Evolutionary conservation across 192 early-diverging fungal genomes (phyloP).

Genomic region (Coemansia sp.): DNA sequence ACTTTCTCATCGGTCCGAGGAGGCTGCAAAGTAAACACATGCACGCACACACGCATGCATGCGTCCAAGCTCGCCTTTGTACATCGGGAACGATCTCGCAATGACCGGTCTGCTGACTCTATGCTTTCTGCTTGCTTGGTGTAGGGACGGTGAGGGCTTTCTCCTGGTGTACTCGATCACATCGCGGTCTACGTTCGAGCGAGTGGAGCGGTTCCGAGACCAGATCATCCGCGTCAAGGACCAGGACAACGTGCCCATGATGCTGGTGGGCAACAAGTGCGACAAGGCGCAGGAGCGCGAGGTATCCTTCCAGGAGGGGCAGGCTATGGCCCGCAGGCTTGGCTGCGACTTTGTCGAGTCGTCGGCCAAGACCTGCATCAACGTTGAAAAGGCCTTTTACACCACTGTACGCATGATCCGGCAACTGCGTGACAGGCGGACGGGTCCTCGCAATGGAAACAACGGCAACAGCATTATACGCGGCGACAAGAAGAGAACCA

Average conservation of each 20-base stretch:
- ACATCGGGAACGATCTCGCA: neutral
- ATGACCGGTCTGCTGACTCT: neutral
- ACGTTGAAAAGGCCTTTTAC: constrained; percentile 88
- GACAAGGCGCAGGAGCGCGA: constrained; percentile 81
- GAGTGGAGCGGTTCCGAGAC: constrained; percentile 79
- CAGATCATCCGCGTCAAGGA: constrained; percentile 94
- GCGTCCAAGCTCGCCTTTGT: neutral
- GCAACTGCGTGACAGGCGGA: constrained; percentile 56
- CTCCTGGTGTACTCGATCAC: constrained; percentile 90
- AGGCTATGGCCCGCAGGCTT: constrained; percentile 69
- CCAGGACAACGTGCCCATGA: constrained; percentile 77
- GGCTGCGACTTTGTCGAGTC: constrained; percentile 88
- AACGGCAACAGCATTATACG: constrained; percentile 30
- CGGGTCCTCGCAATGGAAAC: constrained; percentile 33
- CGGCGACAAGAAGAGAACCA: constrained; percentile 50
- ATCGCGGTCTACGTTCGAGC: constrained; percentile 83
- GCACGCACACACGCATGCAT: neutral
- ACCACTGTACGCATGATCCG: constrained; percentile 81
- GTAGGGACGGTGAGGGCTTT: constrained; percentile 83
- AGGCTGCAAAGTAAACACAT: constrained; percentile 7
- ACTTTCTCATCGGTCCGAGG: constrained; percentile 3
- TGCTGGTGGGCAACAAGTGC: constrained; percentile 96
- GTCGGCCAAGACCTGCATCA: constrained; percentile 85
- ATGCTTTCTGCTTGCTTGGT: neutral
- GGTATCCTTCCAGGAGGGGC: constrained; percentile 81